phyloP scores from a whole-genome alignment of 2,329 filamentous ascomycete species.

The Aspergillus eucalypticola region DNA sequence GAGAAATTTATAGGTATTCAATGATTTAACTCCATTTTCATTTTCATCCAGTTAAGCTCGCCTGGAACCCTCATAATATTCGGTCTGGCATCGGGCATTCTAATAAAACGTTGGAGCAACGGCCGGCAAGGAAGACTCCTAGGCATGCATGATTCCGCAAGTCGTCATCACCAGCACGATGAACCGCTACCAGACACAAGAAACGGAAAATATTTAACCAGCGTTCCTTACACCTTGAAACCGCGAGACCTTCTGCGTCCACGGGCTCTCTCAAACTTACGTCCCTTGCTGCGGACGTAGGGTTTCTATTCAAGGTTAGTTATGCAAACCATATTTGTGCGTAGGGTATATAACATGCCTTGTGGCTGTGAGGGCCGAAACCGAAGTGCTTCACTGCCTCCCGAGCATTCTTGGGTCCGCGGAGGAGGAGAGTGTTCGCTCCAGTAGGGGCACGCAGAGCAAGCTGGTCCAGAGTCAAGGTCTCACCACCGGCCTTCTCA shows the following conservation, averaged over 20 bases:
- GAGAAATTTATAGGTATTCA: not conserved
- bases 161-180: not conserved
- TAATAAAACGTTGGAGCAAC: not conserved
- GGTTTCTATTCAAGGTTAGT: conserved; percentile 69
- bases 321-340: not conserved
- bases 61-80: conserved; percentile 11
- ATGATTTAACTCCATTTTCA: conserved; percentile 13
- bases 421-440: conserved; percentile 93
- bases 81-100: not conserved
- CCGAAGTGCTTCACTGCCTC: conserved; percentile 99
- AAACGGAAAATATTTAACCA: not conserved
- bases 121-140: not conserved
- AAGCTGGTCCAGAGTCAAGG: conserved; percentile 94
- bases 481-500: conserved; percentile 88
- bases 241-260: conserved; percentile 96
- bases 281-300: conserved; percentile 95
- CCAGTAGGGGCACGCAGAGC: conserved; percentile 93
- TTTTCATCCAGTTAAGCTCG: conserved; percentile 20
- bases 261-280: conserved; percentile 99
- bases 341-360: conserved; percentile 58
- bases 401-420: conserved; percentile 96
- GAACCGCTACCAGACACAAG: not conserved
- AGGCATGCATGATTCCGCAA: not conserved
- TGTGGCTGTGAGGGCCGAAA: conserved; percentile 96
- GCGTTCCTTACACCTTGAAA: conserved; percentile 91